Evolutionary conservation across 2,329 filamentous ascomycete genomes (phyloP).

Genomic region (Diaporthe citriasiana): DNA sequence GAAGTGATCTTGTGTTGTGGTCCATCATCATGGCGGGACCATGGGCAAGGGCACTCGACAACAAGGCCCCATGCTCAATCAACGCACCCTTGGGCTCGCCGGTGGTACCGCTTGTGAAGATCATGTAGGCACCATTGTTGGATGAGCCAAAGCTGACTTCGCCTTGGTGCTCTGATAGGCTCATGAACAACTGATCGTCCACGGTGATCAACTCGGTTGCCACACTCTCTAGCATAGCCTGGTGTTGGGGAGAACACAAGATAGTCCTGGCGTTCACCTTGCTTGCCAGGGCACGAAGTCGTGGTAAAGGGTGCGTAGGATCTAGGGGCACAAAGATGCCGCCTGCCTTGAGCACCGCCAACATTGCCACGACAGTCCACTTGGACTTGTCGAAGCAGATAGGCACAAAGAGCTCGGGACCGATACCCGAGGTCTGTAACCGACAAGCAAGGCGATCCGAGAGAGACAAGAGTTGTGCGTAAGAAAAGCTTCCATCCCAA

Average conservation of each 20-base stretch:
- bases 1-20: constrained; percentile 58
- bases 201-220: constrained; percentile 15
- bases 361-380: constrained; percentile 40
- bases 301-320: constrained; percentile 30
- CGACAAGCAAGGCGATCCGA: constrained; percentile 31
- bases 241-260: constrained; percentile 14
- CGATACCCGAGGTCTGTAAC: constrained; percentile 5
- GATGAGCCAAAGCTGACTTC: neutral
- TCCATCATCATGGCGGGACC: constrained; percentile 57
- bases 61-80: constrained; percentile 50
- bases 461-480: neutral
- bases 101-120: constrained; percentile 82
- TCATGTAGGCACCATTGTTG: constrained; percentile 56
- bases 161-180: constrained; percentile 34
- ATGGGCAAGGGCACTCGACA: constrained; percentile 58
- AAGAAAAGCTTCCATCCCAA: constrained; percentile 19
- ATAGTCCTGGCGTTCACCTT: neutral
- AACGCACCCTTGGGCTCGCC: constrained; percentile 79
- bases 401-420: constrained; percentile 11
- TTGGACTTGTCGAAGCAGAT: constrained; percentile 38
- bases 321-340: constrained; percentile 45
- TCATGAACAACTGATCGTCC: neutral
- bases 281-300: constrained; percentile 13
- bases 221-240: constrained; percentile 6
- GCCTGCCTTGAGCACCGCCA: constrained; percentile 47